Percentiles rank a stretch among this genome's conserved stretches.
These are phyloP conservation scores for Ceratocystis alfenasii DNA, from an alignment of 2,329 filamentous ascomycete genomes.

Conservation along the genomic window DNA sequence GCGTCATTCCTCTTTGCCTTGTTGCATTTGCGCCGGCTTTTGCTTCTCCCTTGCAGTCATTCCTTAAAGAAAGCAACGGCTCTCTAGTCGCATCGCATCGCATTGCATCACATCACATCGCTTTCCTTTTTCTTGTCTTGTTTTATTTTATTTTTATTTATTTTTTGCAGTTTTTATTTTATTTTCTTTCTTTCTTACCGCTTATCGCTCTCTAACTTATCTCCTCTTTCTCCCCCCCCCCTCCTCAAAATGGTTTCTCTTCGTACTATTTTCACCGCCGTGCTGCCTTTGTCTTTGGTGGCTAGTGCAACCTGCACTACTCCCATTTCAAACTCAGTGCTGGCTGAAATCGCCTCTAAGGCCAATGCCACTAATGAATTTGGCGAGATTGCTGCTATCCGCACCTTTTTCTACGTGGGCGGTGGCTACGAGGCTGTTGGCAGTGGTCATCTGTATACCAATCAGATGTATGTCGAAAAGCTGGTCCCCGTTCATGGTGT, in stretches of 20 bases:
- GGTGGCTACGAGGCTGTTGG: constrained; percentile 29
- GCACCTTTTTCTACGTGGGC: constrained; percentile 31
- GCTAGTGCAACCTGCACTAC: constrained; percentile 16
- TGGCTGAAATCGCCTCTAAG: constrained; percentile 11
- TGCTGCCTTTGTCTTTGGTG: constrained; percentile 13
- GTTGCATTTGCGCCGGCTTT: background rate
- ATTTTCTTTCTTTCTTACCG: background rate
- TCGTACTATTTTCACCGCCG: constrained; percentile 1
- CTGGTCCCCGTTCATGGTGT: constrained; percentile 30
- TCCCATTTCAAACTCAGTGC: constrained; percentile 13
- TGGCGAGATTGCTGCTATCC: constrained; percentile 25
- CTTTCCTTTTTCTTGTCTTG: too few relatives aligned
- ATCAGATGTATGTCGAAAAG: constrained; percentile 44
- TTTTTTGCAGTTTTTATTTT: background rate
- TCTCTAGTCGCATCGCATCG: too few relatives aligned
- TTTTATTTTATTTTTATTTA: background rate
- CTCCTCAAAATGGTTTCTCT: constrained; percentile 15
- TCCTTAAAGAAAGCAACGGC: background rate
- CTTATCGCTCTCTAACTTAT: background rate
- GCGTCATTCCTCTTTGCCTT: background rate
- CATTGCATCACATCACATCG: background rate
- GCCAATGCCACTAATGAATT: constrained; percentile 20
- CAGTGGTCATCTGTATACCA: constrained; percentile 22
- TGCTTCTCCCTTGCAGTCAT: constrained; percentile 6
- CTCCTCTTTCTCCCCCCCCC: background rate